These are phyloP conservation scores for Alternaria novae-zelandiae DNA, from an alignment of 2,329 filamentous ascomycete species.

Conservation along the genomic window DNA sequence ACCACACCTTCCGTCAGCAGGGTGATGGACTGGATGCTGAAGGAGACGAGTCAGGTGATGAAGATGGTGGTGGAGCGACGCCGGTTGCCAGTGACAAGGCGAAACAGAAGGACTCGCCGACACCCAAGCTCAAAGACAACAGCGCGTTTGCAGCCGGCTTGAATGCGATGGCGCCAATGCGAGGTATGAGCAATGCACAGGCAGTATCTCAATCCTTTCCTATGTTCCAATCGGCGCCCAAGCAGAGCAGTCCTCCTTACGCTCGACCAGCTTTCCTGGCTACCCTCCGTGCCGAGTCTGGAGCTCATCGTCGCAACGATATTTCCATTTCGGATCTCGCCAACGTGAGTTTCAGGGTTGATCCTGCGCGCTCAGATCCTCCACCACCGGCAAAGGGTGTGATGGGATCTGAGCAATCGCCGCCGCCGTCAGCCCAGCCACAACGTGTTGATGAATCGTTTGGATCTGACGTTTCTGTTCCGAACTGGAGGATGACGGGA, in stretches of 20 bases:
- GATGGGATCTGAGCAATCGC: background rate
- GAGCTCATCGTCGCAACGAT: background rate
- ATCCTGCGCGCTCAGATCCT: background rate
- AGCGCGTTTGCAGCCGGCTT: background rate
- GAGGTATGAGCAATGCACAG: background rate
- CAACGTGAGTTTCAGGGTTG: background rate
- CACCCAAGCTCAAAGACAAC: background rate
- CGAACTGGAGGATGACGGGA: background rate
- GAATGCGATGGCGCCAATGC: background rate
- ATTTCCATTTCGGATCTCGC: background rate
- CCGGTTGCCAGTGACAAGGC: background rate
- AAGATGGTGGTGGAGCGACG: background rate
- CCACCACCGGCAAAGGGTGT: background rate
- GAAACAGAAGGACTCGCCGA: background rate
- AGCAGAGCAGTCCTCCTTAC: background rate
- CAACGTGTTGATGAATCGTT: background rate
- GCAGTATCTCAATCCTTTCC: background rate
- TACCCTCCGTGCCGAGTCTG: background rate
- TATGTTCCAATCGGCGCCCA: background rate
- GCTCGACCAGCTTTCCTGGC: background rate
- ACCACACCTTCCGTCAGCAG: conserved; percentile 3
- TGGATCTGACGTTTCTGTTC: background rate
- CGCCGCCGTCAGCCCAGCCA: background rate
- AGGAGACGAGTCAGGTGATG: background rate
- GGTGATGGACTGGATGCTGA: background rate